These are phyloP conservation scores for Penicillium vulpinum DNA, from an alignment of 2,329 filamentous ascomycete genomes.

Conservation along the genomic window DNA sequence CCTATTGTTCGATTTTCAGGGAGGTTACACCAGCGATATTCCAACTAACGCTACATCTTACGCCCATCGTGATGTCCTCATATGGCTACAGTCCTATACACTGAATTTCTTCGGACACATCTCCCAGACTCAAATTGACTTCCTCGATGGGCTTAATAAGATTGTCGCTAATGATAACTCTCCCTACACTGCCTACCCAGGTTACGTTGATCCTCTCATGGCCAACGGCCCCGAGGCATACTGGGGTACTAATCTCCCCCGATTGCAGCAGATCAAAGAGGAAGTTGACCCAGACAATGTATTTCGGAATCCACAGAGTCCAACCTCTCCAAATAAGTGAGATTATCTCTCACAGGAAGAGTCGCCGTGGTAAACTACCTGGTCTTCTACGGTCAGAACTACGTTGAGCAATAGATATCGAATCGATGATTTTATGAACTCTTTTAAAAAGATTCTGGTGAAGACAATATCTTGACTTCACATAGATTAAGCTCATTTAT, in stretches of 20 bases:
- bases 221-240: neutral
- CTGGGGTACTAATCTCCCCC: neutral
- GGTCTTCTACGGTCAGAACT: neutral
- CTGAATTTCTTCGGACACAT: slow-evolving; percentile 51
- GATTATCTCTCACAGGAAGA: neutral
- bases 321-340: neutral
- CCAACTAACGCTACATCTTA: slow-evolving; percentile 59
- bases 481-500: too few species aligned
- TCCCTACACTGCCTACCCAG: neutral
- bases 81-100: slow-evolving; percentile 63
- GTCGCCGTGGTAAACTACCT: neutral
- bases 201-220: neutral
- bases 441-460: too few species aligned
- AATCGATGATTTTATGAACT: neutral
- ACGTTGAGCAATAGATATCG: neutral
- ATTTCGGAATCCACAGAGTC: neutral
- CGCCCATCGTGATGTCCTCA: slow-evolving; percentile 62
- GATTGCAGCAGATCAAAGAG: neutral
- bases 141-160: slow-evolving; percentile 9
- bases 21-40: slow-evolving; percentile 54
- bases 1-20: slow-evolving; percentile 54
- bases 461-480: neutral
- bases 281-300: neutral
- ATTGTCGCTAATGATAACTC: slow-evolving; percentile 6
- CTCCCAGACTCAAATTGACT: slow-evolving; percentile 16